phyloP scores from a whole-genome alignment of 495 filamentous ascomycete species.

The Aspergillus cristatus region DNA sequence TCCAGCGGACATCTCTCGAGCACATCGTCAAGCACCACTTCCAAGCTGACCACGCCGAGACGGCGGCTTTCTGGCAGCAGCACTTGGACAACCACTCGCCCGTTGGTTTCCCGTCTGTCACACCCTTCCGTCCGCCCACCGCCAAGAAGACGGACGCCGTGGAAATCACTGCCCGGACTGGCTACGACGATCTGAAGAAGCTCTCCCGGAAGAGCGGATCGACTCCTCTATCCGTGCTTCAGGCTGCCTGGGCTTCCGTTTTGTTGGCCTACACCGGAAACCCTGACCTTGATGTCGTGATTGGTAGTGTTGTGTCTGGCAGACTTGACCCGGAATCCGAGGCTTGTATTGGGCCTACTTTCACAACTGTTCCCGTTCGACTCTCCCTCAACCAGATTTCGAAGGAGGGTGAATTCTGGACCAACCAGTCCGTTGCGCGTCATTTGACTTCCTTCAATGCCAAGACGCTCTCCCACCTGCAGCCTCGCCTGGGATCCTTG shows the following conservation, averaged over 20 bases:
- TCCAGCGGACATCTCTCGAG: slow-evolving; percentile 12
- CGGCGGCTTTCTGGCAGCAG: slow-evolving; percentile 51
- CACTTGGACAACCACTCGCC: slow-evolving; percentile 30
- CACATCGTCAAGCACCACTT: slow-evolving; percentile 27
- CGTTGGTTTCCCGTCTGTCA: slow-evolving; percentile 16
- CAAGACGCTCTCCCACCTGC: slow-evolving; percentile 12
- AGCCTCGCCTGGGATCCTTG: slow-evolving; percentile 13
- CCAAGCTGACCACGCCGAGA: slow-evolving; percentile 29
- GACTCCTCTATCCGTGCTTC: slow-evolving; percentile 59
- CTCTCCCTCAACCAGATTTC: slow-evolving; percentile 9
- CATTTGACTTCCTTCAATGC: slow-evolving; percentile 14
- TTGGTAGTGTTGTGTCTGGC: slow-evolving; percentile 61
- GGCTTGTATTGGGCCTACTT: slow-evolving; percentile 57
- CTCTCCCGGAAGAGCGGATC: slow-evolving; percentile 35
- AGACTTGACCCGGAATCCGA: slow-evolving; percentile 52
- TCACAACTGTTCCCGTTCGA: slow-evolving; percentile 63
- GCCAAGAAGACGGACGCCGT: slow-evolving; percentile 8
- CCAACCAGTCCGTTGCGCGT: slow-evolving; percentile 11
- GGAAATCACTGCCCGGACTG: slow-evolving; percentile 10
- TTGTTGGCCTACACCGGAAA: slow-evolving; percentile 36
- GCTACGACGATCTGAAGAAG: slow-evolving; percentile 10
- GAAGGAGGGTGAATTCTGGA: slow-evolving; percentile 1
- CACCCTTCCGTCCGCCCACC: slow-evolving; percentile 7
- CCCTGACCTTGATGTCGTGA: slow-evolving; percentile 23
- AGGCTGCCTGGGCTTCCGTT: slow-evolving; percentile 58